These are phyloP conservation scores for Exophiala oligosperma DNA, from an alignment of 2,329 filamentous ascomycete species.

Conservation along the genomic window DNA sequence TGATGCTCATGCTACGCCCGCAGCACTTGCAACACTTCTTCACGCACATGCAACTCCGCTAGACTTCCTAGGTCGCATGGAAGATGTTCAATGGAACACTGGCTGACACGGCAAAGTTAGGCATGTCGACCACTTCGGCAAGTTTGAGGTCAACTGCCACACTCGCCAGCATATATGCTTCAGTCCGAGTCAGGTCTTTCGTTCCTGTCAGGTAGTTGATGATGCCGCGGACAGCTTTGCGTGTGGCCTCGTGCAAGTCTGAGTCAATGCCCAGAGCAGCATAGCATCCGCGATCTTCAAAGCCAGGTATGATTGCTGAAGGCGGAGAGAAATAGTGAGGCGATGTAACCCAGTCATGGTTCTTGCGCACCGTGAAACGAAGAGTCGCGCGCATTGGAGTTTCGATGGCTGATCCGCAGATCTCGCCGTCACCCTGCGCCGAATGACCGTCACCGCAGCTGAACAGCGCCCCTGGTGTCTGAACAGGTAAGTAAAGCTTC, in stretches of 20 bases:
- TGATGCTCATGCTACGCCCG: too few species aligned
- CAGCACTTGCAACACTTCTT: too few species aligned
- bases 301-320: slow-evolving; percentile 17
- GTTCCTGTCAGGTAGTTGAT: slow-evolving; percentile 51
- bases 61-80: background rate
- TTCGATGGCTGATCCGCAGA: slow-evolving; percentile 59
- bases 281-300: slow-evolving; percentile 44
- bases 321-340: slow-evolving; percentile 50
- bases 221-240: slow-evolving; percentile 49
- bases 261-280: slow-evolving; percentile 50
- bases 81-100: slow-evolving; percentile 53
- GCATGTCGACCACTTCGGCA: slow-evolving; percentile 55
- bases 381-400: slow-evolving; percentile 52
- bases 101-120: slow-evolving; percentile 52
- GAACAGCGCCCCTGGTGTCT: slow-evolving; percentile 52
- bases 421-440: slow-evolving; percentile 56
- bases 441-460: slow-evolving; percentile 58
- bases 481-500: slow-evolving; percentile 51
- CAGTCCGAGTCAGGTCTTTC: slow-evolving; percentile 47
- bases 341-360: slow-evolving; percentile 47
- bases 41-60: too few species aligned
- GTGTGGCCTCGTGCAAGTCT: slow-evolving; percentile 50
- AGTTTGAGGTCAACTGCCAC: slow-evolving; percentile 54
- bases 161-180: slow-evolving; percentile 56
- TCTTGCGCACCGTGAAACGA: slow-evolving; percentile 50